Evolutionary conservation across 306 rosid species (phyloP).

Genomic region (Prunus mira): DNA sequence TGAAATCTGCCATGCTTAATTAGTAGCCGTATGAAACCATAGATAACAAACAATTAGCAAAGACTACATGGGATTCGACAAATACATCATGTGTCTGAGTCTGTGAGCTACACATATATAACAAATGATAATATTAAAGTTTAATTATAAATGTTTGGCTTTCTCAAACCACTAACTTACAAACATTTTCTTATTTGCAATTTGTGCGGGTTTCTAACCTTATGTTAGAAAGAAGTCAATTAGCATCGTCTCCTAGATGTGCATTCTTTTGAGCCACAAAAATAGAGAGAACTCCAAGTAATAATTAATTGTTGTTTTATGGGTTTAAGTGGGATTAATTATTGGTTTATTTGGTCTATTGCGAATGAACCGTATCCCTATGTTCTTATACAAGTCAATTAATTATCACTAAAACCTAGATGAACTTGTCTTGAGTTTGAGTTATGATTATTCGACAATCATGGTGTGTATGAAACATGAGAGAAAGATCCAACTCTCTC

Average conservation of each 20-base stretch:
- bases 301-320: neutral
- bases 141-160: constrained; percentile 7
- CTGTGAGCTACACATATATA: constrained; percentile 7
- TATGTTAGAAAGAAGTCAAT: constrained; percentile 27
- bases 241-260: constrained; percentile 36
- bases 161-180: constrained; percentile 28
- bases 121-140: neutral
- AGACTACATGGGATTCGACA: constrained; percentile 45
- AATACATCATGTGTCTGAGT: neutral
- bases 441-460: constrained; percentile 40
- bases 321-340: neutral
- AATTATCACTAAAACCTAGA: constrained; percentile 38
- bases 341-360: constrained; percentile 11
- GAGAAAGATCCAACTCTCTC: neutral
- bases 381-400: constrained; percentile 31
- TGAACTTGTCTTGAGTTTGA: constrained; percentile 24
- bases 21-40: constrained; percentile 24
- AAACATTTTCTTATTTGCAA: constrained; percentile 13
- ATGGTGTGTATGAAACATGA: constrained; percentile 31
- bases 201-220: constrained; percentile 8
- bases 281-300: constrained; percentile 29
- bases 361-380: constrained; percentile 34
- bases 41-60: constrained; percentile 28
- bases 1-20: constrained; percentile 10
- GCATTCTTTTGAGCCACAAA: constrained; percentile 63